A percentile compares a stretch with the other conserved stretches of the same genome.
Conservation (phyloP, 2,329 filamentous ascomycete genomes). For the Aureobasidium sp. region DNA sequence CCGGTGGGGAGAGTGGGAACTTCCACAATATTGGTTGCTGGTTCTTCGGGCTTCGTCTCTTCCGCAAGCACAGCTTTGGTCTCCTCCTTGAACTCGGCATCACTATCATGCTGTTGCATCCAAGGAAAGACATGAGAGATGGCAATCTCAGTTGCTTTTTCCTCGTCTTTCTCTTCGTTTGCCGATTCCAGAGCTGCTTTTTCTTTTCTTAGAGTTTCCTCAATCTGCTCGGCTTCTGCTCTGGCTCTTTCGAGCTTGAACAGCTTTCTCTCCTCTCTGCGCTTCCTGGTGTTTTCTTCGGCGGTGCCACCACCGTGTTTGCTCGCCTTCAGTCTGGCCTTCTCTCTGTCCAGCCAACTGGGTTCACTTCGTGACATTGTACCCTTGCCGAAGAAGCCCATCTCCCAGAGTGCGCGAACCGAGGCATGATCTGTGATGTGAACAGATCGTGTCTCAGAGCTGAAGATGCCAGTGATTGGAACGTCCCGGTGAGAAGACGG, state of each 20-base stretch:
- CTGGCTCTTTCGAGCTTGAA: slow-evolving; percentile 90
- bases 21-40: background rate
- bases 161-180: background rate
- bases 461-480: slow-evolving; percentile 68
- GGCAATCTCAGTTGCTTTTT: background rate
- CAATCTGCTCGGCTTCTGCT: slow-evolving; percentile 74
- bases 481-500: slow-evolving; percentile 55
- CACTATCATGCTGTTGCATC: slow-evolving; percentile 7
- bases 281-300: slow-evolving; percentile 67
- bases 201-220: slow-evolving; percentile 56
- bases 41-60: background rate
- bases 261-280: slow-evolving; percentile 70
- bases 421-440: slow-evolving; percentile 70
- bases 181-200: slow-evolving; percentile 9
- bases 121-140: slow-evolving; percentile 12
- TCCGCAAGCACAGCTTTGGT: background rate
- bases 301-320: slow-evolving; percentile 46
- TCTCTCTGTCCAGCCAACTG: slow-evolving; percentile 80
- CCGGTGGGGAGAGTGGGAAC: background rate
- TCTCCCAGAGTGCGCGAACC: slow-evolving; percentile 81
- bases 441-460: slow-evolving; percentile 69
- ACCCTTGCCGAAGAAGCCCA: slow-evolving; percentile 96
- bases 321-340: slow-evolving; percentile 50
- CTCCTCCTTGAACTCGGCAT: background rate
- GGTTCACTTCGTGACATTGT: slow-evolving; percentile 89